Percentiles rank a stretch among this genome's conserved stretches.
phyloP scores from a whole-genome alignment of 2,329 filamentous ascomycete genomes.

The Chrysoporthe deuterocubensis region DNA sequence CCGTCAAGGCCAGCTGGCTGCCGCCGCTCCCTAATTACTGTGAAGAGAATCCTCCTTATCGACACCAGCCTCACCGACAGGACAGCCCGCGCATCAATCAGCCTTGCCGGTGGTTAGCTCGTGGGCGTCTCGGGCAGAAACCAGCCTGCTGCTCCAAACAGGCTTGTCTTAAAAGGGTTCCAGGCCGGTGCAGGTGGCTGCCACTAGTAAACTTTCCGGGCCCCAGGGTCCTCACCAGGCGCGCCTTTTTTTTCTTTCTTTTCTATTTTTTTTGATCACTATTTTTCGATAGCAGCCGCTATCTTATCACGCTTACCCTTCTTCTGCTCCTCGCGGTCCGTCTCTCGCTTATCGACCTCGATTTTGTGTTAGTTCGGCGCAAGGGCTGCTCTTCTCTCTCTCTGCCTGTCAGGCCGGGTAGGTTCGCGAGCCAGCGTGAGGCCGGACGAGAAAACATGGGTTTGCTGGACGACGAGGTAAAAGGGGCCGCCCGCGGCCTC shows the following conservation, averaged over 20 bases:
- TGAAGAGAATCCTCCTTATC: too few species aligned
- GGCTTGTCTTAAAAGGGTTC: background rate
- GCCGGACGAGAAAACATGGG: background rate
- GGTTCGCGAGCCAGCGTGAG: background rate
- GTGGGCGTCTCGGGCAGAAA: background rate
- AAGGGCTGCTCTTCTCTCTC: background rate
- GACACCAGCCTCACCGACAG: too few species aligned
- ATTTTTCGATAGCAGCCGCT: background rate
- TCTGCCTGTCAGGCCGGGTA: background rate
- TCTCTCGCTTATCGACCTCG: too few species aligned
- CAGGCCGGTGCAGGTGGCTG: slow-evolving; percentile 3
- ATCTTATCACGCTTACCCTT: background rate
- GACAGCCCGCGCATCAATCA: background rate
- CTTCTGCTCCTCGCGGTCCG: background rate
- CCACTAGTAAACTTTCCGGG: slow-evolving; percentile 5
- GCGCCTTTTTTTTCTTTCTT: background rate
- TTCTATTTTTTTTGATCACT: too few species aligned
- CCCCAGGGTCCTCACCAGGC: background rate
- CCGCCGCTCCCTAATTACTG: too few species aligned
- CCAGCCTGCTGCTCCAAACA: background rate
- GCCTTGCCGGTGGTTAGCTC: background rate
- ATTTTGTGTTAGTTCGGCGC: too few species aligned
- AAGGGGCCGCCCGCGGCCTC: background rate
- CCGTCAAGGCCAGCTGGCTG: too few species aligned
- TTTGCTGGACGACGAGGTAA: background rate